Evolutionary conservation across 2,329 filamentous ascomycete genomes (phyloP), one percentile per base, ranked within the genome.

Genomic region (Neofusicoccum ribis): DNA sequence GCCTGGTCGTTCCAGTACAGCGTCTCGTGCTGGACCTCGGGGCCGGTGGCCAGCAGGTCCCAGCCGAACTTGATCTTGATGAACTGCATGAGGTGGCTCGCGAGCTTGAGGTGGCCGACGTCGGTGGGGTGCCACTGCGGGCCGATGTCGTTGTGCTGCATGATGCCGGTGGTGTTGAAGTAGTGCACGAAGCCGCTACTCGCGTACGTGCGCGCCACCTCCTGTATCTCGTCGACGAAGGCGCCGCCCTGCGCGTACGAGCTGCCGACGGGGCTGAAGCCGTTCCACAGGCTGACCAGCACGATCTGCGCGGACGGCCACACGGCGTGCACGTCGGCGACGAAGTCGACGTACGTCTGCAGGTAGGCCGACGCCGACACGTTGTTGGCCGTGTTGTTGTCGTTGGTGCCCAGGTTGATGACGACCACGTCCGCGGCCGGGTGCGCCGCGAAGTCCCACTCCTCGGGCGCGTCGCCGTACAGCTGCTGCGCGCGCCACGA

Each of bases 91-190:
- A 88, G 69, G 69, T 88, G 85, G 69, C 83, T 87, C 2, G 86
- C 86, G 7, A 88, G 73, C 73, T 89, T 88, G 70, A 88, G 79
- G 63, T 87, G 83, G 0, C 86, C 85, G 7, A 87, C 81, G 70
- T 89, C 86, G 0, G 85, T 88, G 0, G 85, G 86, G 70, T 89
- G 86, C 68, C 79, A 87, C 68, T 81, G 79, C 6, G 86, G 85
- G 2, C 79, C 82, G 66, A 87, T 85, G 70, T 88, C 86, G 68
- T 88, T 88, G 70, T 88, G 85, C 68, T 88, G 84, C 68, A 89
- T 71, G 50, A 88, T 85, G 0, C 86, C 86, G 9, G 81, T 85
- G 0, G 84, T 87, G 69, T 87, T 85, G 76, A 89, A 88, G 69
- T 86, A 86, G 70, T 87, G 82, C 36, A 88, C 84, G 62, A 86